Conservation (phyloP, 139 green algal genomes). For the Micromonas pusilla region DNA sequence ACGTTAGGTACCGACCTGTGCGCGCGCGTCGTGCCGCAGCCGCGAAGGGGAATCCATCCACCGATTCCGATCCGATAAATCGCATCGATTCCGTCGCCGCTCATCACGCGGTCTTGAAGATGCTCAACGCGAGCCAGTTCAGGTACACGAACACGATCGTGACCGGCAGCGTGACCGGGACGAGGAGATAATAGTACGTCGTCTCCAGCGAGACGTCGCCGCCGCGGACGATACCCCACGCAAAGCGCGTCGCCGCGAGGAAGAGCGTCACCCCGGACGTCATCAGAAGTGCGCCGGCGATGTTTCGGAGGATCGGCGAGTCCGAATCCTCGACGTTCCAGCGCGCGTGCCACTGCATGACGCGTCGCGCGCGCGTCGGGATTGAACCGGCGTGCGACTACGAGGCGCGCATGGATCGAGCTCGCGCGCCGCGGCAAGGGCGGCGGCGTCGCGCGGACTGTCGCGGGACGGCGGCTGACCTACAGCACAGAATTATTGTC, state of each 20-base stretch:
- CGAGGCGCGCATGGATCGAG: too few relatives aligned
- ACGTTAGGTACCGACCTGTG: too few relatives aligned
- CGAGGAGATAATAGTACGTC: not conserved
- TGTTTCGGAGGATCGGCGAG: not conserved
- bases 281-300: not conserved
- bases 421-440: too few relatives aligned
- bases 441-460: too few relatives aligned
- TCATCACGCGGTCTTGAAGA: not conserved
- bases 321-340: not conserved
- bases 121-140: not conserved
- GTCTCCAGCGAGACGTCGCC: not conserved
- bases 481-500: too few relatives aligned
- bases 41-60: too few relatives aligned
- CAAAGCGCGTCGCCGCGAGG: not conserved
- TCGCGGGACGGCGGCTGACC: too few relatives aligned
- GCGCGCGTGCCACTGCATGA: not conserved
- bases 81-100: too few relatives aligned
- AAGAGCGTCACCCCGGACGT: not conserved
- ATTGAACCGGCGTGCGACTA: too few relatives aligned
- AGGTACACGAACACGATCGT: not conserved
- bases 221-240: not conserved
- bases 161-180: not conserved
- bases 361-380: not conserved
- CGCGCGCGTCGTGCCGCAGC: too few relatives aligned
- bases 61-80: too few relatives aligned